Evolutionary conservation across 1,139 yeast species (phyloP).

Genomic region (Pichia sp.): DNA sequence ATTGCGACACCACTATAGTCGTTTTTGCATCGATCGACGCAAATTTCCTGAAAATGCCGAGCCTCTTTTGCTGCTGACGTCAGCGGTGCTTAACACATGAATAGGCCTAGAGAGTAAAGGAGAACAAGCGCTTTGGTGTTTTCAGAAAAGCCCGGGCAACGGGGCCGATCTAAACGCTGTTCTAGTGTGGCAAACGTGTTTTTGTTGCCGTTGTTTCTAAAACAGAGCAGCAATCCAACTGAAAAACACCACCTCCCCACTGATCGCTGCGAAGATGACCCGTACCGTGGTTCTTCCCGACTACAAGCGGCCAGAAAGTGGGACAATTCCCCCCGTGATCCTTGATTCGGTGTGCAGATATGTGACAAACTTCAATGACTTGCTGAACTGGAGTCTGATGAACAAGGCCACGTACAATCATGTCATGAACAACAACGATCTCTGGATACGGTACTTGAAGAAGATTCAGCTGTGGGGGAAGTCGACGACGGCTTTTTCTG

Average conservation of each 20-base stretch:
- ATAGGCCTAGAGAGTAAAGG: too few species aligned
- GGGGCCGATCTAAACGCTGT: background rate
- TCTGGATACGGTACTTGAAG: slow-evolving; percentile 52
- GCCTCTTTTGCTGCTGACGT: too few species aligned
- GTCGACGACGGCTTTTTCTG: background rate
- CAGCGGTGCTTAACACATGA: too few species aligned
- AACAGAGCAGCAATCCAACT: too few species aligned
- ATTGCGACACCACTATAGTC: too few species aligned
- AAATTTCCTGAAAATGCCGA: too few species aligned
- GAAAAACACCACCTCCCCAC: background rate
- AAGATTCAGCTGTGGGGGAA: slow-evolving; percentile 48
- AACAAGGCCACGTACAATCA: slow-evolving; percentile 35
- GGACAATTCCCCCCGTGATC: slow-evolving; percentile 14
- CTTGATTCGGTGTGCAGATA: slow-evolving; percentile 22
- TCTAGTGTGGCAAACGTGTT: background rate
- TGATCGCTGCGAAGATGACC: background rate
- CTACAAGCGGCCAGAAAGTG: background rate
- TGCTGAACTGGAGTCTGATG: slow-evolving; percentile 34
- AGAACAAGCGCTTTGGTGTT: background rate
- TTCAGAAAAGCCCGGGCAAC: background rate
- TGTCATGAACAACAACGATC: slow-evolving; percentile 29
- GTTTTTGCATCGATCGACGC: too few species aligned
- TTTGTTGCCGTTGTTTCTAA: background rate
- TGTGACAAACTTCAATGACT: slow-evolving; percentile 27
- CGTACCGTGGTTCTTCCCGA: background rate